A percentile compares a stretch with the other conserved stretches of the same genome.
Evolutionary conservation across 2,329 filamentous ascomycete species (phyloP).

Genomic region (Ophiostoma ips): DNA sequence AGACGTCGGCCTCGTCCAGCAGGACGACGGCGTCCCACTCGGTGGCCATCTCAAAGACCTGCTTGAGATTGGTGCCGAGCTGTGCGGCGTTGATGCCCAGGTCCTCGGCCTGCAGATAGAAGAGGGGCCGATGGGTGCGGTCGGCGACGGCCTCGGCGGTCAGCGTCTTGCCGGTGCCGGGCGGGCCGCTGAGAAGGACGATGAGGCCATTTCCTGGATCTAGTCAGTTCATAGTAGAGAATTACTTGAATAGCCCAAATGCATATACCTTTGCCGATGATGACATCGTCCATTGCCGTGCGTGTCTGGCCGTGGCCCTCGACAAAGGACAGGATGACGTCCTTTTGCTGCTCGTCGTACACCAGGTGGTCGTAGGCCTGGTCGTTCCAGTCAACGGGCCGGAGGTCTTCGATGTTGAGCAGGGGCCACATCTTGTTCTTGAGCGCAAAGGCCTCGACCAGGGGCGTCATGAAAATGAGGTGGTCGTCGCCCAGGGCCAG

Average conservation of each 20-base stretch:
- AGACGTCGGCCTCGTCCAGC: slow-evolving; percentile 39
- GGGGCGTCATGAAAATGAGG: slow-evolving; percentile 27
- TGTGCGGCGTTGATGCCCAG: slow-evolving; percentile 29
- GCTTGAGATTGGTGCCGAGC: slow-evolving; percentile 31
- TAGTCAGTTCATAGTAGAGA: too few relatives aligned
- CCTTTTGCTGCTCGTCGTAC: slow-evolving; percentile 32
- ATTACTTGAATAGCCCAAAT: too few relatives aligned
- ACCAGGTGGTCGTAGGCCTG: slow-evolving; percentile 32
- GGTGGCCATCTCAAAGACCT: slow-evolving; percentile 32
- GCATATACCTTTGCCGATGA: slow-evolving; percentile 23
- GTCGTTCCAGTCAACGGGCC: slow-evolving; percentile 30
- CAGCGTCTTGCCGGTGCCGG: slow-evolving; percentile 32
- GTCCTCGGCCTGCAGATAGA: slow-evolving; percentile 31
- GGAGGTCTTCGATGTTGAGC: slow-evolving; percentile 29
- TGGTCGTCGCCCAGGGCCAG: slow-evolving; percentile 24
- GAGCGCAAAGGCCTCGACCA: slow-evolving; percentile 30
- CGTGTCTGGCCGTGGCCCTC: slow-evolving; percentile 25
- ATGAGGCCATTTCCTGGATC: slow-evolving; percentile 25
- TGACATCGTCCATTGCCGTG: slow-evolving; percentile 24
- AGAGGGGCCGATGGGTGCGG: slow-evolving; percentile 29
- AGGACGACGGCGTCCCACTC: slow-evolving; percentile 37
- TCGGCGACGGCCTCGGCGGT: slow-evolving; percentile 28
- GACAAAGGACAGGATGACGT: slow-evolving; percentile 33
- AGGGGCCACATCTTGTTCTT: slow-evolving; percentile 31
- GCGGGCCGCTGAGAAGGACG: slow-evolving; percentile 23